Evolutionary conservation across 495 filamentous ascomycete genomes (phyloP), one percentile per base, ranked within the genome.

Genomic region (Tuber umbilicatum): DNA sequence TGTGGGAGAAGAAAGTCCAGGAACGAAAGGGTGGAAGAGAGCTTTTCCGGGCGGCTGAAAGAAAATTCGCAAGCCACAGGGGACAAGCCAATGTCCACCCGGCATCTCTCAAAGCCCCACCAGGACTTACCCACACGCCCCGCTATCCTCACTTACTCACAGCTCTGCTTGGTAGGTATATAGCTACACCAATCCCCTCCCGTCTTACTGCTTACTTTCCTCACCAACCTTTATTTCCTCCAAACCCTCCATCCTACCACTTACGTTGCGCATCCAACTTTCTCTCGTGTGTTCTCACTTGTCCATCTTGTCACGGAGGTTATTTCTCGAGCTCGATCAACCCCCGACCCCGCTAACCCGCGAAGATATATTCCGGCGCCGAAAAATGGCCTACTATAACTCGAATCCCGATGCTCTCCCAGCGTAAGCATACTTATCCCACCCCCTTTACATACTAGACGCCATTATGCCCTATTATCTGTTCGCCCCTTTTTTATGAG

Each of bases 341-440:
- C 78, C 75, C 71, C 37, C 38, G 39, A 81, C 79, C 78, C 74
- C 78, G 78, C 78, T 80, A 81, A 77, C 74, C 72, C 47, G 27
- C 47, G 47, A 74, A 70, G 69, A 73, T 55, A 43, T 41, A 70
- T 67, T 55, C 39, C 31, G 45, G 60, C 70, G 23, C 73, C 35
- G 71, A 73, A 69, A 77, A 38, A 99, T 98, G 95, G 95, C 95
- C 42, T 98, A 99, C 88, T 89, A 90, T 81, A 87, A 89, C 64
- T 93, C 92, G 85, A 97, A 99, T 82, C 94, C 94, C n/a, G 96
- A 99, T 86, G 93, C 93, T 84, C 89, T 99, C 75, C 95, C 95
- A 83, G 93, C 93, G 91, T 97, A 86, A 89, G 93, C 90, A 70
- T n/a, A 31, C 7, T n/a, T 41, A 47, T 43, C 39, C 50, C 42